Conservation (phyloP, 352 stramenopile genomes). For the Globisporangium viniferum region DNA sequence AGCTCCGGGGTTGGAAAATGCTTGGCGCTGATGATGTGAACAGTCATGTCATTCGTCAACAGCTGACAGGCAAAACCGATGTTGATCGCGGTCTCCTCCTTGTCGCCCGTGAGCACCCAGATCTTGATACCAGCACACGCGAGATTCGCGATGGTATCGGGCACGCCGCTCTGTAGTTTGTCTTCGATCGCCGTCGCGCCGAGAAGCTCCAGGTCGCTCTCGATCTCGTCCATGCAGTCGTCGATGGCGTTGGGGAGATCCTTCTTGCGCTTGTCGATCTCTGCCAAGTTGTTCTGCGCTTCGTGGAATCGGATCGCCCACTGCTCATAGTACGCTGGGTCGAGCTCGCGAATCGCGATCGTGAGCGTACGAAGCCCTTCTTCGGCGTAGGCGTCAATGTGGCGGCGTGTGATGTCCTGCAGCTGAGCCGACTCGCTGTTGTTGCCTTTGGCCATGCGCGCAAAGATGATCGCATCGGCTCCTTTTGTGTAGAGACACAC, state of each 20-base stretch:
- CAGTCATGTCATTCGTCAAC: constrained; percentile 79
- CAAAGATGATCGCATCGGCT: constrained; percentile 68
- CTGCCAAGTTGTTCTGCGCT: constrained; percentile 63
- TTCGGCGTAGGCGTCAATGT: constrained; percentile 84
- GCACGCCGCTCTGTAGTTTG: constrained; percentile 90
- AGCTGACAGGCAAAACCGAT: constrained; percentile 91
- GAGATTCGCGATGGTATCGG: constrained; percentile 84
- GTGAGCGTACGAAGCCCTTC: constrained; percentile 87
- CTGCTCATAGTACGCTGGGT: constrained; percentile 39
- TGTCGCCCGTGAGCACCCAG: constrained; percentile 94
- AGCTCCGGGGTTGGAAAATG: constrained; percentile 41
- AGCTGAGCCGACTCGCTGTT: constrained; percentile 25
- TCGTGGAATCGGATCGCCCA: constrained; percentile 65
- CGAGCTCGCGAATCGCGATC: constrained; percentile 71
- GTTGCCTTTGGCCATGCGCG: constrained; percentile 32
- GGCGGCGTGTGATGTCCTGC: constrained; percentile 36
- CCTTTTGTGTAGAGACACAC: constrained; percentile 77
- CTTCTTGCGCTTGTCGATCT: constrained; percentile 81
- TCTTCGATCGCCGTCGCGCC: constrained; percentile 94
- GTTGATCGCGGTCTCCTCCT: constrained; percentile 94
- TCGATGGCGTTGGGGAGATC: constrained; percentile 73
- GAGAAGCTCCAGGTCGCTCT: constrained; percentile 78
- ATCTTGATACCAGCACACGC: constrained; percentile 88
- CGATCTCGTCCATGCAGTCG: constrained; percentile 78
- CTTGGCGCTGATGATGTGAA: constrained; percentile 64